Conservation (phyloP, 805 yeast genomes). For the Yamadazyma scolyti region DNA sequence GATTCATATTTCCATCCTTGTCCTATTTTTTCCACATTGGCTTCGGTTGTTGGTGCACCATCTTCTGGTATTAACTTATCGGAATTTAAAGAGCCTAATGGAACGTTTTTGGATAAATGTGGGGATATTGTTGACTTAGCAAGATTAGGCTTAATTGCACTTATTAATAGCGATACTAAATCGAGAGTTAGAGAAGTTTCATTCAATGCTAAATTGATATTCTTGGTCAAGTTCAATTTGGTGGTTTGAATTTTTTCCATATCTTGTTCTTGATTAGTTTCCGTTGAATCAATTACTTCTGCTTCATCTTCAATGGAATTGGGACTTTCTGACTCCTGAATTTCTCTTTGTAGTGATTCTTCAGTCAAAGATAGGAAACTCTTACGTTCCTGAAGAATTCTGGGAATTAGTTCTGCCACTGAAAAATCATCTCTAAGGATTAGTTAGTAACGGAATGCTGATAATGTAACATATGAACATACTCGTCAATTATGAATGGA, state of each 20-base stretch:
- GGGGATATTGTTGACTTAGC: conserved; percentile 89
- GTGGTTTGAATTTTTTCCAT: conserved; percentile 42
- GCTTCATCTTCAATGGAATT: conserved; percentile 7
- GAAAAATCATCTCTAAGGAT: conserved; percentile 37
- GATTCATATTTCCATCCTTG: conserved; percentile 86
- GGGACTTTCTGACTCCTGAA: conserved; percentile 1
- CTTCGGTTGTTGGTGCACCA: conserved; percentile 19
- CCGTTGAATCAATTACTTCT: conserved; percentile 12
- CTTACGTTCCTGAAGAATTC: conserved; percentile 56
- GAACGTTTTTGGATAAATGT: conserved; percentile 66
- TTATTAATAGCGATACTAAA: conserved; percentile 76
- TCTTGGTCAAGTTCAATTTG: conserved; percentile 50
- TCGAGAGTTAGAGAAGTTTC: conserved; percentile 88
- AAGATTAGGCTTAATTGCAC: conserved; percentile 79
- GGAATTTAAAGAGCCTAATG: conserved; percentile 68
- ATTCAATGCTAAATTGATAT: conserved; percentile 68
- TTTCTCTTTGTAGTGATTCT: conserved; percentile 44
- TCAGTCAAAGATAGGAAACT: conserved; percentile 60
- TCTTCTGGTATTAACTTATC: conserved; percentile 30
- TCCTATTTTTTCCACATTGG: conserved; percentile 41
- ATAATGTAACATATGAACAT: conserved; percentile 12
- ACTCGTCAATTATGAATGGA: conserved; percentile 39
- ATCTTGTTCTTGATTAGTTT: conserved; percentile 5
- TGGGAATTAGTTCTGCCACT: conserved; percentile 54
- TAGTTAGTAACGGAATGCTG: conserved; percentile 7